A percentile compares a stretch with the other conserved stretches of the same genome.
Conservation (phyloP, 2,329 filamentous ascomycete genomes). For the Ramichloridium luteum region DNA sequence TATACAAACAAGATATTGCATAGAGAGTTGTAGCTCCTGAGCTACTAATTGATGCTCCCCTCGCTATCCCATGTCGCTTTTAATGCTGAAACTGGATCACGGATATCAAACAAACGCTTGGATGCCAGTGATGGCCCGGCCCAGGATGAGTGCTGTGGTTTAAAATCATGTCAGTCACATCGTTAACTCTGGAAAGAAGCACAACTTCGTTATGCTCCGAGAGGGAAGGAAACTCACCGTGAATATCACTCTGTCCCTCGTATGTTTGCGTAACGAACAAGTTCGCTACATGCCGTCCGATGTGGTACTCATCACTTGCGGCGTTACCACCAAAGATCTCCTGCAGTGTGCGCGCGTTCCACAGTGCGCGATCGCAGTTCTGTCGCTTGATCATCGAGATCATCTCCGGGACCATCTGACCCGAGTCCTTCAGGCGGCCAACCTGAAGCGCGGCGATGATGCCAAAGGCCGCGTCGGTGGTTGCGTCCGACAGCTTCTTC, state of each 20-base stretch:
- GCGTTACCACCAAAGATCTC: slow-evolving; percentile 97
- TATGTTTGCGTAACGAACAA: slow-evolving; percentile 97
- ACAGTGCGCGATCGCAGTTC: slow-evolving; percentile 84
- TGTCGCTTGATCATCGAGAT: slow-evolving; percentile 93
- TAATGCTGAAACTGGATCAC: no score
- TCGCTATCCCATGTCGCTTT: no score
- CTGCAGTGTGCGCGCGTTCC: slow-evolving; percentile 70
- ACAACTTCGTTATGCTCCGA: no score
- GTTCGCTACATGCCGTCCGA: slow-evolving; percentile 90
- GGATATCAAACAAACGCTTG: slow-evolving; percentile 59
- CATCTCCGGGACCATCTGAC: slow-evolving; percentile 85
- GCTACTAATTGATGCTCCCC: no score
- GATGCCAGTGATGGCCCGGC: slow-evolving; percentile 48
- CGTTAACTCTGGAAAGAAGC: no score
- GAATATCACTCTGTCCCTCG: slow-evolving; percentile 96
- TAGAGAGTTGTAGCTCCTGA: no score
- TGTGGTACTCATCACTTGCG: slow-evolving; percentile 93
- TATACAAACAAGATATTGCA: no score
- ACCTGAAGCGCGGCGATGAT: slow-evolving; percentile 86
- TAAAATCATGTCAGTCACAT: slow-evolving; percentile 10
- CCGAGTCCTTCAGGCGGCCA: slow-evolving; percentile 81
- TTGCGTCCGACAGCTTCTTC: slow-evolving; percentile 91
- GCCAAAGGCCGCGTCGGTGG: slow-evolving; percentile 82
- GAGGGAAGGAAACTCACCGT: slow-evolving; percentile 50
- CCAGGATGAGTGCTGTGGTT: slow-evolving; percentile 35